Evolutionary conservation across 768 basidiomycete species (phyloP), one percentile per base, ranked within the genome.

Genomic region (Russula earlei): DNA sequence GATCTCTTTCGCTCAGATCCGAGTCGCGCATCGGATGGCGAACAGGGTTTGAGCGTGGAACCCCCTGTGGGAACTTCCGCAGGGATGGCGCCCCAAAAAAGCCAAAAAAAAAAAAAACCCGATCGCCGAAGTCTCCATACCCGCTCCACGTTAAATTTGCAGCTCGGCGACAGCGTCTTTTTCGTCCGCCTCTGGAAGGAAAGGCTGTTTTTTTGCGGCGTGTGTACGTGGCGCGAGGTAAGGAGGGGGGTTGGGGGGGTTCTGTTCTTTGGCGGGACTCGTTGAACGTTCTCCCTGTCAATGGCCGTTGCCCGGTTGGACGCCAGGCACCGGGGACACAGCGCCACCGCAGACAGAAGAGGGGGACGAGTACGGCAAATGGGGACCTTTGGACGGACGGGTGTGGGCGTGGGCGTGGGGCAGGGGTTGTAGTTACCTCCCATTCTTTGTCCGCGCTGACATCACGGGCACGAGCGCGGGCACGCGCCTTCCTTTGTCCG

Each of bases 281-380:
- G 14, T 24, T 57, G 38, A 36, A n/a, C 3, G 20, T 29, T 37
- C 40, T 15, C 49, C 3, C 50, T 24, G 33, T 40, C 37, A 37
- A n/a, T 17, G 12, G 27, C 9, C 1, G 31, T 31, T 24, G 43
- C 37, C 44, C 27, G 19, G 41, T 22, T 41, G 29, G 29, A 51
- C 51, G 56, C 56, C 45, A 36, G 27, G 22, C 24, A 46, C 51
- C 51, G n/a, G 56, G 50, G 38, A 54, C n/a, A 15, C 17, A 38
- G 22, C 38, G 11, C 38, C 15, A 15, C 8, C 9, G 20, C 14
- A 24, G 22, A 36, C n/a, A n/a, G n/a, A n/a, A n/a, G n/a, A 34
- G 12, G 22, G 17, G 7, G 37, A 40, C 25, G n/a, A 37, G 24
- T n/a, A 49, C 48, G 9, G 48, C 11, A 37, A 17, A 25, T 49